A percentile compares a stretch with the other conserved stretches of the same genome.
Conservation (phyloP, 2,329 filamentous ascomycete species). For the Whalleya microplaca region DNA sequence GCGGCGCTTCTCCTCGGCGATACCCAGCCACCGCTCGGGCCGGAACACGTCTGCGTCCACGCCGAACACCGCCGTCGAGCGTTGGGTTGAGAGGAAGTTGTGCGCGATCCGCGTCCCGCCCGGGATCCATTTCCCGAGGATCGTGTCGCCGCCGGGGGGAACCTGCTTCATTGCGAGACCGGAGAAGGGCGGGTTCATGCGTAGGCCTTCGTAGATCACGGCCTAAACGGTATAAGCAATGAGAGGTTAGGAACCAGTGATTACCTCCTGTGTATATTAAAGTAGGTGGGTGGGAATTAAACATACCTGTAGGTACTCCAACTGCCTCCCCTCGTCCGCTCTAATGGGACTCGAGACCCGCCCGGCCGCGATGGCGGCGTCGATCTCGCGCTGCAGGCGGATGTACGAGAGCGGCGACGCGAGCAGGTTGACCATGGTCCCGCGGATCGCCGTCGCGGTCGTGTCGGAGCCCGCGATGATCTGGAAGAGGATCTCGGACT, state of each 20-base stretch:
- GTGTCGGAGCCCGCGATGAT: constrained; percentile 55
- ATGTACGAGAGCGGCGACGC: constrained; percentile 47
- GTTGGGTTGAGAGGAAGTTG: constrained; percentile 36
- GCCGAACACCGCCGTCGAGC: constrained; percentile 35
- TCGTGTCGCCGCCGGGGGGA: constrained; percentile 36
- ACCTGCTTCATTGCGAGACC: constrained; percentile 35
- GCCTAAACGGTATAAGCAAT: constrained; percentile 19
- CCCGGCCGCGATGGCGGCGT: constrained; percentile 38
- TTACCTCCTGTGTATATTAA: too few species aligned
- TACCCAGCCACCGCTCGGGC: constrained; percentile 39
- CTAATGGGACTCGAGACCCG: constrained; percentile 33
- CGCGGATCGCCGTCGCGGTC: constrained; percentile 51
- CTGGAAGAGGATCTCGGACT: constrained; percentile 25
- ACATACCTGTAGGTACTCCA: constrained; percentile 40
- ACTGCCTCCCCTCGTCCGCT: constrained; percentile 28
- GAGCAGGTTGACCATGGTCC: constrained; percentile 50
- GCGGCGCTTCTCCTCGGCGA: constrained; percentile 32
- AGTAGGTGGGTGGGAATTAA: background rate
- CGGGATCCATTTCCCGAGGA: constrained; percentile 34
- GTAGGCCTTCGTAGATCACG: constrained; percentile 43
- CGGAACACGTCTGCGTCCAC: constrained; percentile 36
- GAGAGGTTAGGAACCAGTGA: background rate
- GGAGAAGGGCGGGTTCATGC: constrained; percentile 39
- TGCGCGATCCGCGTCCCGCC: constrained; percentile 38
- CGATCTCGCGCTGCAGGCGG: constrained; percentile 49